Base-by-base conservation (phyloP, 805 yeast species). In the Schwanniomyces polymorphus region DNA sequence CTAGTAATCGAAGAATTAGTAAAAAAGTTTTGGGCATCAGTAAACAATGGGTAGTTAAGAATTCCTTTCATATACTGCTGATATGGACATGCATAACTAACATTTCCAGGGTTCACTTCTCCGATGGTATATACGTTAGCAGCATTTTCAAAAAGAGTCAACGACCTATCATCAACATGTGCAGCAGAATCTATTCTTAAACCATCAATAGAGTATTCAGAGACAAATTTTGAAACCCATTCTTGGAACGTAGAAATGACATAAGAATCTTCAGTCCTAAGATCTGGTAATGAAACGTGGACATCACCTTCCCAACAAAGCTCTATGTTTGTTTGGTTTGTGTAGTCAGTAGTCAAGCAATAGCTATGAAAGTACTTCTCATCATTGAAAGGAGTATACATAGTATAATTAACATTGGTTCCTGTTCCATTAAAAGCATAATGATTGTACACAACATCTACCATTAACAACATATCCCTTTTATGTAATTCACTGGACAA, bases 361-460 rank as follows among this genome's bases (percentile, higher is more conserved):
- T 14, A 38, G 27, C 21, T 21, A 27, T 38, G 41, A 27, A 38
- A 38, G 27, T 38, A 38, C 11, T 16, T 17, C 27, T 38, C 12
- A 4, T 38, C 27, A 7, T 38, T 38, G 27, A 38, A 38, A 5
- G 41, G 41, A 25, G 27, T 5, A 27, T 17, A 38, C 11, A 11
- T 21, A 3, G 41, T 16, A 21, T 38, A 38, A 25, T 38, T 27
- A 10, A 38, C 41, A 27, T 21, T 21, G 11, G 16, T 11, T 3
- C 41, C 41, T 3, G 12, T 11, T 6, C 41, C 41, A 14, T 38
- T 25, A 12, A 16, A 38, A 3, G 27, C 41, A 7, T 38, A 38
- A 25, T 38, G 41, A 27, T 38, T 38, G 41, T 14, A n/a, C 12
- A 38, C 41, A 21, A 38, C 41, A 7, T 38, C 41, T 11, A 38